phyloP scores from a whole-genome alignment of 371 early-diverging fungal species.

The Actinomortierella ambigua region DNA sequence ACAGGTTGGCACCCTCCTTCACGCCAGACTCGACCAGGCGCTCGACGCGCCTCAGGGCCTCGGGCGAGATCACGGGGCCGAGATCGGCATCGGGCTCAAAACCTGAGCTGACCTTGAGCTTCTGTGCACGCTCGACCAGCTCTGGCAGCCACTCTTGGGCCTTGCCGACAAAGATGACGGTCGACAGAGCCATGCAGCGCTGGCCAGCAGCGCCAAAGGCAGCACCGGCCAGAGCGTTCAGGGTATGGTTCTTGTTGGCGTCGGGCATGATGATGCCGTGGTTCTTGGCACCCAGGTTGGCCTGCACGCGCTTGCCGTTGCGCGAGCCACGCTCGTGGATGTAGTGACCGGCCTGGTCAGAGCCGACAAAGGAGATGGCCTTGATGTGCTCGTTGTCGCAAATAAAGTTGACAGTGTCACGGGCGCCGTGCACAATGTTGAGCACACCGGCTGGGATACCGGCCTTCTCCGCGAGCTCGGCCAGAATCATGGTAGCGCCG shows the following conservation, averaged over 20 bases:
- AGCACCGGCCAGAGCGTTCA: slow-evolving; percentile 92
- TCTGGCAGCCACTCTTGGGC: slow-evolving; percentile 90
- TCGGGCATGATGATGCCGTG: slow-evolving; percentile 96
- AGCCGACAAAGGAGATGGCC: slow-evolving; percentile 96
- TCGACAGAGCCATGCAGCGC: slow-evolving; percentile 94
- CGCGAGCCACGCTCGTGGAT: slow-evolving; percentile 88
- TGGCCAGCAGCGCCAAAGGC: slow-evolving; percentile 98
- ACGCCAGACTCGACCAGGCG: slow-evolving; percentile 82
- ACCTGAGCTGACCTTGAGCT: slow-evolving; percentile 88
- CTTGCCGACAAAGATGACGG: slow-evolving; percentile 91
- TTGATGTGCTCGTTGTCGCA: slow-evolving; percentile 87
- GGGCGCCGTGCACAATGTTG: slow-evolving; percentile 92
- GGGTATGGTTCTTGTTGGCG: slow-evolving; percentile 87
- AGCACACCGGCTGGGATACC: slow-evolving; percentile 95
- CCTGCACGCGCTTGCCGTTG: slow-evolving; percentile 96
- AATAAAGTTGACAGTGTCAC: slow-evolving; percentile 91
- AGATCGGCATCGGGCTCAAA: slow-evolving; percentile 88
- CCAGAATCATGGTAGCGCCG: slow-evolving; percentile 93
- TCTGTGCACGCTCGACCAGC: slow-evolving; percentile 84
- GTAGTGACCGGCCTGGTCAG: slow-evolving; percentile 86
- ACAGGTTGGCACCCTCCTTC: slow-evolving; percentile 88
- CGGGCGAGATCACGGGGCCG: slow-evolving; percentile 89
- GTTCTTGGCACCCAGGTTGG: slow-evolving; percentile 97
- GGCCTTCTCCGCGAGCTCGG: slow-evolving; percentile 88
- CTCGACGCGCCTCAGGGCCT: slow-evolving; percentile 83